Conservation (phyloP, 148 eudicot species). For the Heliamphora exappendiculata region DNA sequence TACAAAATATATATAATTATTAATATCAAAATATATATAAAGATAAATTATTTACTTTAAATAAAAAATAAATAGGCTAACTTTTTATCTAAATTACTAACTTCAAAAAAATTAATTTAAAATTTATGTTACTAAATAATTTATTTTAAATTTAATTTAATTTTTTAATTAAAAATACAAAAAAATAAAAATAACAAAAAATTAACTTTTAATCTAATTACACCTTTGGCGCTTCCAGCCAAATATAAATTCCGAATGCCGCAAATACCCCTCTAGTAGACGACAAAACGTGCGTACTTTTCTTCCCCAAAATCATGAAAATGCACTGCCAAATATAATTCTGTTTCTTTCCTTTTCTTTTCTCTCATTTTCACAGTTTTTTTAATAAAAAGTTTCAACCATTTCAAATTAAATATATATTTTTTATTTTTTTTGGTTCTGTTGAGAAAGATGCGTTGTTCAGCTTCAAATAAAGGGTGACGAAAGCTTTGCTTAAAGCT, state of each 20-base stretch:
- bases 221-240: background rate
- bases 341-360: background rate
- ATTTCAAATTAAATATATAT: background rate
- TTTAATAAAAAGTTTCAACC: background rate
- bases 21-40: no score
- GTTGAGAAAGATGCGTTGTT: background rate
- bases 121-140: no score
- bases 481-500: background rate
- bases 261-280: background rate
- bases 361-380: background rate
- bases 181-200: no score
- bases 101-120: no score
- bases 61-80: no score
- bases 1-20: no score
- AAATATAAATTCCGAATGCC: background rate
- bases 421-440: background rate
- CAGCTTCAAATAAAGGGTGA: background rate
- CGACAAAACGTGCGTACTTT: background rate
- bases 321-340: background rate
- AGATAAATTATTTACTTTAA: no score
- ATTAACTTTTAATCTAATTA: no score
- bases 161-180: no score
- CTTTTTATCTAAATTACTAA: no score
- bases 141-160: no score
- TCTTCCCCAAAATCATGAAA: background rate